Percentiles rank a stretch among this genome's conserved stretches.
Evolutionary conservation across 129 eudicot species (phyloP).

Genomic region (Pulicaria dysenterica): DNA sequence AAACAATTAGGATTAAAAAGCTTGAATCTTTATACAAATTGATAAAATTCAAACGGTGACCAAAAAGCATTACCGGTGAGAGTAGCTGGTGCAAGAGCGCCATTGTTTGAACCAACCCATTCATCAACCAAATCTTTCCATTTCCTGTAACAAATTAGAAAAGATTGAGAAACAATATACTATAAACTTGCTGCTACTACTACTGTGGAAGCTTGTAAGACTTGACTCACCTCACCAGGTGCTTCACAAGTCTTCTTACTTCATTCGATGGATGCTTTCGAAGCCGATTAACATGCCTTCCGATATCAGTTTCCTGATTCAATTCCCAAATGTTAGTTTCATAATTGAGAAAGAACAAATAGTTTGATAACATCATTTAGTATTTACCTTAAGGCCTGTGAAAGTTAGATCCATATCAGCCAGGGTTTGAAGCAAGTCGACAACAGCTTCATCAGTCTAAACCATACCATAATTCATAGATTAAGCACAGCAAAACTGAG

Average conservation of each 20-base stretch:
- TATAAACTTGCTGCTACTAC: neutral
- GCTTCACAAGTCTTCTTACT: conserved; percentile 72
- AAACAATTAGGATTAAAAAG: conserved; percentile 2
- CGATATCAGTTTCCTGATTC: conserved; percentile 84
- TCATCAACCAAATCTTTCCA: conserved; percentile 97
- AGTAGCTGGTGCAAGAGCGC: conserved; percentile 44
- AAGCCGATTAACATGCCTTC: conserved; percentile 80
- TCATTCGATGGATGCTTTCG: conserved; percentile 84
- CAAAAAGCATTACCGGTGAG: conserved; percentile 49
- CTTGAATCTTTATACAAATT: neutral
- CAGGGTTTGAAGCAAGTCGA: conserved; percentile 76
- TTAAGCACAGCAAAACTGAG: neutral
- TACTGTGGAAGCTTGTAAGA: neutral
- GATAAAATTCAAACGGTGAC: neutral
- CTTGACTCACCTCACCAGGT: conserved; percentile 68
- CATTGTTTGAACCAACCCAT: conserved; percentile 75
- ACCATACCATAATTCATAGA: neutral
- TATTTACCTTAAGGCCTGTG: conserved; percentile 70
- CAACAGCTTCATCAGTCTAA: conserved; percentile 62
- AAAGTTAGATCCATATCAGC: conserved; percentile 93
- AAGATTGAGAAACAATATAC: neutral
- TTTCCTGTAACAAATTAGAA: conserved; percentile 49
- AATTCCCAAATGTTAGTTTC: neutral
- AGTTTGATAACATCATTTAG: neutral
- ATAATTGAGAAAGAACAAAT: neutral